A percentile compares a stretch with the other conserved stretches of the same genome.
Evolutionary conservation across 2,329 filamentous ascomycete genomes (phyloP).

Genomic region (Furcasterigmium furcatum): DNA sequence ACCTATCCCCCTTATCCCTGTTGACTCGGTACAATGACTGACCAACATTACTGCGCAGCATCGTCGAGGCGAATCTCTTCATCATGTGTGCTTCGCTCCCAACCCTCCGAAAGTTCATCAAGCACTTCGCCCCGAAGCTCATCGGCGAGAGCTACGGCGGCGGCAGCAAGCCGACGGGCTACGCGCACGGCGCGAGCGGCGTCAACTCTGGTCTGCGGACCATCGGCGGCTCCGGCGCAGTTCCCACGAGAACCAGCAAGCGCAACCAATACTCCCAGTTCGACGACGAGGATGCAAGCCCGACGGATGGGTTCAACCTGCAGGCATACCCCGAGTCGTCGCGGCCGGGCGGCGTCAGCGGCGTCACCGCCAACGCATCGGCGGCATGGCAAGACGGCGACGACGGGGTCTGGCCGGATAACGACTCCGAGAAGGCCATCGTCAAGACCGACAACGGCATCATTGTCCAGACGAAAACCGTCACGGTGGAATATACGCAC

Average conservation of each 20-base stretch:
- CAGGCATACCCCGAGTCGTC: background rate
- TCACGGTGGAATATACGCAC: conserved; percentile 4
- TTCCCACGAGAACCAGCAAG: background rate
- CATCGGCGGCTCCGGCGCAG: background rate
- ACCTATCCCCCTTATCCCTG: background rate
- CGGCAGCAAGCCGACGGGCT: background rate
- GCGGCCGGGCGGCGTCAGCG: background rate
- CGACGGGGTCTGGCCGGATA: background rate
- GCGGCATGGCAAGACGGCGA: background rate
- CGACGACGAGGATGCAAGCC: background rate
- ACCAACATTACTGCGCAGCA: conserved; percentile 14
- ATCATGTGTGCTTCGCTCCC: conserved; percentile 31
- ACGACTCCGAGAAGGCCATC: conserved; percentile 3
- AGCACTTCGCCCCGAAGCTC: conserved; percentile 20
- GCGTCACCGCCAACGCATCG: background rate
- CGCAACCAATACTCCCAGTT: conserved; percentile 2
- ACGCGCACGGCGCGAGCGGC: background rate
- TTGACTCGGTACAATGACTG: background rate
- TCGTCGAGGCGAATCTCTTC: conserved; percentile 30
- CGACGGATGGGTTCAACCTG: background rate
- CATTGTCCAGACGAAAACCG: conserved; percentile 6
- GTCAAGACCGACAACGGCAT: background rate
- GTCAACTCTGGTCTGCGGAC: conserved; percentile 3
- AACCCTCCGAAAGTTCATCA: conserved; percentile 29
- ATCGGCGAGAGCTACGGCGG: conserved; percentile 7